A percentile compares a stretch with the other conserved stretches of the same genome.
These are phyloP conservation scores for Alternaria dauci DNA, from an alignment of 2,329 filamentous ascomycete species.

Conservation along the genomic window DNA sequence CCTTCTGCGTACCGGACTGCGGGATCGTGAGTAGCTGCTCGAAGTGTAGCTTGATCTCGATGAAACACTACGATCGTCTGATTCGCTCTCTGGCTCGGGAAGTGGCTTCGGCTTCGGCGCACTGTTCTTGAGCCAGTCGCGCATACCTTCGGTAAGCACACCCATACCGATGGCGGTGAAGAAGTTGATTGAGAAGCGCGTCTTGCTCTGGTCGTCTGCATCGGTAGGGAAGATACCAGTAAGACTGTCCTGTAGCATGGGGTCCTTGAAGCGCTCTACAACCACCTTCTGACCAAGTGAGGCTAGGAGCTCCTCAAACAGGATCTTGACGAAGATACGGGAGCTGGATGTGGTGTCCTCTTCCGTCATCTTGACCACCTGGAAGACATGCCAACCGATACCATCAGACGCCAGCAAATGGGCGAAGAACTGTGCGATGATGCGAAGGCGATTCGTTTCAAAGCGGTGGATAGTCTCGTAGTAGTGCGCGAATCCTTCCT, in stretches of 20 bases:
- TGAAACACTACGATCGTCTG: constrained; percentile 44
- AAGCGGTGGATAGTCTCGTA: constrained; percentile 98
- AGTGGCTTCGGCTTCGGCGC: constrained; percentile 81
- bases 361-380: constrained; percentile 87
- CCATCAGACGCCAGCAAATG: constrained; percentile 88
- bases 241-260: constrained; percentile 75
- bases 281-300: constrained; percentile 85
- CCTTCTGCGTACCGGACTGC: constrained; percentile 31
- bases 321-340: constrained; percentile 97
- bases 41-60: constrained; percentile 46
- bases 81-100: constrained; percentile 46
- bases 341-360: constrained; percentile 96
- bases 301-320: constrained; percentile 91
- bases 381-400: constrained; percentile 90
- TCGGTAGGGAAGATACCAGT: constrained; percentile 90
- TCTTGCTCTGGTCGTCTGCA: constrained; percentile 79
- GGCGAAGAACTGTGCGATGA: constrained; percentile 94
- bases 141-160: constrained; percentile 91
- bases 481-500: constrained; percentile 88
- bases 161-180: constrained; percentile 99
- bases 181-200: constrained; percentile 98
- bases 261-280: constrained; percentile 78
- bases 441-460: constrained; percentile 93
- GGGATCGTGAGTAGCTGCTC: constrained; percentile 38
- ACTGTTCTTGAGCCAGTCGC: constrained; percentile 81